A percentile compares a stretch with the other conserved stretches of the same genome.
Conservation (phyloP, 495 filamentous ascomycete species). For the Xylaria grammica region DNA sequence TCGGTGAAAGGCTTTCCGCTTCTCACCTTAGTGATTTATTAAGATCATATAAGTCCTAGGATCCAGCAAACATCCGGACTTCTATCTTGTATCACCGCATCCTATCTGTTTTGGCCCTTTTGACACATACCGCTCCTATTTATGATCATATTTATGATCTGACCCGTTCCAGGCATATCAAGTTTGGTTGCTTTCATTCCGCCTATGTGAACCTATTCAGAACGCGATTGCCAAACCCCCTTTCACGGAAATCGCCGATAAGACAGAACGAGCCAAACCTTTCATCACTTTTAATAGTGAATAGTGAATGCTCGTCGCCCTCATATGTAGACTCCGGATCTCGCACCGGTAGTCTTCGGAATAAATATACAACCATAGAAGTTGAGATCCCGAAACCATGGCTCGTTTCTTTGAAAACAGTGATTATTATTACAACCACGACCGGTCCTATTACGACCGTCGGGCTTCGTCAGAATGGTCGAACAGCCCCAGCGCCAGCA, state of each 20-base stretch:
- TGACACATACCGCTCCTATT: background rate
- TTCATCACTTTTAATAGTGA: no score
- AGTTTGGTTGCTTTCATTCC: background rate
- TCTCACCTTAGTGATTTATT: constrained; percentile 6
- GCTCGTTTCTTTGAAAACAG: background rate
- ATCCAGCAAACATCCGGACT: constrained; percentile 5
- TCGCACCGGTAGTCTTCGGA: constrained; percentile 1
- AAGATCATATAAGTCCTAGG: constrained; percentile 4
- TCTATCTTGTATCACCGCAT: constrained; percentile 12
- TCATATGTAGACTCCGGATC: background rate
- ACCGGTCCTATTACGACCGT: background rate
- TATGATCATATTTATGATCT: background rate
- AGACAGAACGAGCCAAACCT: background rate
- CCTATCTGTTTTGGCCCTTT: background rate
- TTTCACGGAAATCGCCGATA: background rate
- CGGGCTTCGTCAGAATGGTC: constrained; percentile 10
- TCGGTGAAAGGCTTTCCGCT: constrained; percentile 2
- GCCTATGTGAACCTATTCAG: background rate
- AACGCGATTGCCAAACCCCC: background rate
- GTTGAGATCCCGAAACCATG: background rate
- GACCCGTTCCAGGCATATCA: background rate
- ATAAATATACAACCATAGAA: background rate
- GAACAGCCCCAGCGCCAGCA: background rate
- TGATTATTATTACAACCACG: background rate
- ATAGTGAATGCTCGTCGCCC: background rate